Conservation (phyloP, 2,329 filamentous ascomycete species). For the Fusarium nurragi region DNA sequence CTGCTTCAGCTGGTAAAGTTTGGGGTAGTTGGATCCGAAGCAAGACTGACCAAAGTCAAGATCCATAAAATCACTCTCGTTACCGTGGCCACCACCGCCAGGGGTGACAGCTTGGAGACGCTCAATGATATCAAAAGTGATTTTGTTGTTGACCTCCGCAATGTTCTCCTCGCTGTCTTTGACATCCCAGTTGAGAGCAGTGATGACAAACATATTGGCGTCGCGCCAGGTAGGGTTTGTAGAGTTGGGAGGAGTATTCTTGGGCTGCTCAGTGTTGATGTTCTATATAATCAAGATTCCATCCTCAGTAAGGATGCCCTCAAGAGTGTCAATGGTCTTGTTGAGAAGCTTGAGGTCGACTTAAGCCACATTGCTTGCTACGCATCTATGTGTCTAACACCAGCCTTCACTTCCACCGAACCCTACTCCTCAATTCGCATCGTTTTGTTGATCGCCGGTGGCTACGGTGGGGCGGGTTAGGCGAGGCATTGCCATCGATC, state of each 20-base stretch:
- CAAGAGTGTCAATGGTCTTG: slow-evolving; percentile 23
- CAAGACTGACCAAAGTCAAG: slow-evolving; percentile 50
- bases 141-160: slow-evolving; percentile 43
- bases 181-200: slow-evolving; percentile 39
- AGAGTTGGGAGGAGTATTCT: slow-evolving; percentile 48
- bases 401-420: too few species aligned
- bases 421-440: too few species aligned
- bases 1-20: slow-evolving; percentile 49
- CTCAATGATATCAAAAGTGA: slow-evolving; percentile 29
- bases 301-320: slow-evolving; percentile 16
- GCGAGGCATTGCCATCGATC: too few species aligned
- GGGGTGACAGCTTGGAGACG: slow-evolving; percentile 40
- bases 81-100: slow-evolving; percentile 42
- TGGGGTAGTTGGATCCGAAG: slow-evolving; percentile 50
- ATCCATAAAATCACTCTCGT: slow-evolving; percentile 51
- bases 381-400: too few species aligned
- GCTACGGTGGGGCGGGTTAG: too few species aligned
- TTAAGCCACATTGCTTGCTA: too few species aligned
- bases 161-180: slow-evolving; percentile 13
- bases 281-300: slow-evolving; percentile 26
- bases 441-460: too few species aligned
- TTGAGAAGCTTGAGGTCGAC: slow-evolving; percentile 16
- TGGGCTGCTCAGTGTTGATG: slow-evolving; percentile 34
- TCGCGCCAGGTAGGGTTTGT: slow-evolving; percentile 55
- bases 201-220: slow-evolving; percentile 49